Base-by-base conservation (phyloP, 768 basidiomycete genomes). In the Amanita phalloides region DNA sequence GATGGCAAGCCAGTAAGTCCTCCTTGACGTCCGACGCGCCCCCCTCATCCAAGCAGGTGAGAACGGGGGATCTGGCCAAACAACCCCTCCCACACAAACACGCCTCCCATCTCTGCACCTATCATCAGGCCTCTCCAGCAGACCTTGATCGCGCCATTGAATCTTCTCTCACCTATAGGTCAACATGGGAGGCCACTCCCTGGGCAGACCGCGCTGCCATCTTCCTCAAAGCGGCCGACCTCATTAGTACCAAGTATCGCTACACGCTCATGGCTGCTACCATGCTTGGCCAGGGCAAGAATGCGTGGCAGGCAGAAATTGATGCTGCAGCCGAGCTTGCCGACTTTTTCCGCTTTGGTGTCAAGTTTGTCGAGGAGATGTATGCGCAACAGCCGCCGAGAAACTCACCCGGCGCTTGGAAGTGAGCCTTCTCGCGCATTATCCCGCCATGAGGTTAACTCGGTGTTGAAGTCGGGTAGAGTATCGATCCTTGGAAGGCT, bases 221-320 rank as follows among this genome's bases (percentile, higher is more conserved):
- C 68, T 99, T 98, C 74, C 75, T 99, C 57, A 96, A 95, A 67
- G 96, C 96, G 4, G 96, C 96, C 21, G 96, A 99, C 66, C 81
- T 99, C 47, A 80, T 92, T 53, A 84, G 89, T 62, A 90, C 90
- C 50, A 99, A 98, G 75, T 96, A 97, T 66, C 77, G 96, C 57
- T 95, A 94, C 72, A 85, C 86, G 70, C 74, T 99, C 44, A 76
- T 97, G 71, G 96, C 96, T 38, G 93, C 95, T 37, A 98, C 95
- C 41, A 96, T 99, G 69, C 75, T 99, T 44, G 96, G 96, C 13
- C 96, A 99, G 70, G 96, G 96, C 38, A 99, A 99, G 81, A 99
- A 97, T 64, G 85, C 78, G 13, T 99, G 96, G 96, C 96, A 99
- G 71, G 96, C 96, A 13, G 96, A 99, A 75, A 98, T 99, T 56